Base-by-base conservation (phyloP, 1,284 basidiomycete genomes). In the Fistulinella cinereoalba region DNA sequence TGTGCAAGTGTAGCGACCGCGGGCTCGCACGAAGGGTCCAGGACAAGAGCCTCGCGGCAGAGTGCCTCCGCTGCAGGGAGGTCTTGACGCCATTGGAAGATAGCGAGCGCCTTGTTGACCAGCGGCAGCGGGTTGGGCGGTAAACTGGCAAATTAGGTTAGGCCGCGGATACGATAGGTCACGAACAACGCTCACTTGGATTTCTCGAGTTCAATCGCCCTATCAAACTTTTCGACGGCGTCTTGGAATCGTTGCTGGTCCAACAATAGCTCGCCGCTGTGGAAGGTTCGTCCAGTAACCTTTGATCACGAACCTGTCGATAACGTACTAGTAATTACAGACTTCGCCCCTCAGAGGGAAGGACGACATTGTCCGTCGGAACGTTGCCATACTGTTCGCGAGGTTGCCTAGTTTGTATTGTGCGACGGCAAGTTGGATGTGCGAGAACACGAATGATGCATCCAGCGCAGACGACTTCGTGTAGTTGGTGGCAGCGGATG, bases 41-140 rank as follows among this genome's bases (percentile, higher is more conserved):
- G 83, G 40, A 76, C 72, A 31, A 99, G 74, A 1, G 97, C 97
- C 66, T 97, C 86, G 50, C 84, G 74, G 66, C 94, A 97, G 57
- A 93, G 87, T 22, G 75, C 69, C 66, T 97, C 94, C 8, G 95
- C 95, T 0, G 80, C 83, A 3, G 70, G 73, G 45, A 92, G 79
- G 64, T 97, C 93, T 66, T 96, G 90, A 69, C 93, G 92, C 89
- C 90, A 96, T 73, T 98, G 96, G 80, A 88, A 98, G 42, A 98
- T 65, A 1, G 93, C 88, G 22, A 99, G 82, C 18, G 96, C 95
- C 70, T 97, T 97, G 83, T 99, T 99, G 55, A 99, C 95, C 53
- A 97, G 77, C 0, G 96, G 90, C 4, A 96, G 76, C n/a, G 93
- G 92, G 63, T 95, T 96, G 53, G 85, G 82, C 23, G 81, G 76